Evolutionary conservation across 108 stramenopile genomes (phyloP).

Genomic region (Licmophora abbreviata): DNA sequence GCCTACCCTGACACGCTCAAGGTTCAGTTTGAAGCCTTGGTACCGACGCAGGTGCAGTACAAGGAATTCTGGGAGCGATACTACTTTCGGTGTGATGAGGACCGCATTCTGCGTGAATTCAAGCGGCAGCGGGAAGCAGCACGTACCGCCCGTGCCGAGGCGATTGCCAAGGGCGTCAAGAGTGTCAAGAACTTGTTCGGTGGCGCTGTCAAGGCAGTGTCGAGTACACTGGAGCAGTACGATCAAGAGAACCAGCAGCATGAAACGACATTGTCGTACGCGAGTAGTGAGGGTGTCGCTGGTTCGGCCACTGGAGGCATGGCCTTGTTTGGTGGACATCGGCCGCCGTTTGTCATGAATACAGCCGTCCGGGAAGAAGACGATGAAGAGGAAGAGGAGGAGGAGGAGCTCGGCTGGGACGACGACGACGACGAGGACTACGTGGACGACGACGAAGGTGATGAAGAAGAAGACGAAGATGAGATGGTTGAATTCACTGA

Average conservation of each 20-base stretch:
- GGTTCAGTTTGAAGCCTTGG: conserved; percentile 28
- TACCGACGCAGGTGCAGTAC: conserved; percentile 38
- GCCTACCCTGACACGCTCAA: conserved; percentile 30
- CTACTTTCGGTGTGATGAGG: conserved; percentile 45
- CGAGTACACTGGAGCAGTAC: conserved; percentile 11
- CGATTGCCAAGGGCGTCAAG: conserved; percentile 7
- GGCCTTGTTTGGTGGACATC: conserved; percentile 22
- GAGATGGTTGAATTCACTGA: conserved; percentile 24
- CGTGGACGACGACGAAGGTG: conserved; percentile 13
- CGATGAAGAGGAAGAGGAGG: conserved; percentile 32
- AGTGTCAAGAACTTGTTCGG: conserved; percentile 37
- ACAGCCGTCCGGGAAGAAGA: conserved; percentile 43
- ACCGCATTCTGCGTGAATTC: conserved; percentile 18
- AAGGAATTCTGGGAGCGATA: conserved; percentile 71
- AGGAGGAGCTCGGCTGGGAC: conserved; percentile 27
- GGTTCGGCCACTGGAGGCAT: conserved; percentile 7
- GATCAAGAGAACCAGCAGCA: background rate
- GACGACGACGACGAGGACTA: conserved; percentile 26
- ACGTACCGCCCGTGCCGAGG: background rate
- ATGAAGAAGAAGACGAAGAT: conserved; percentile 13
- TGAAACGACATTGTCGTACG: background rate
- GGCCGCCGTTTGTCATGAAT: conserved; percentile 71
- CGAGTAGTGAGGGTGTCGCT: background rate
- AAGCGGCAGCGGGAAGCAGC: conserved; percentile 13
- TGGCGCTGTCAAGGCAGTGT: conserved; percentile 38